Percentiles rank a stretch among this genome's conserved stretches.
Evolutionary conservation across 345 rosid species (phyloP).

Genomic region (Lepidium africanum): DNA sequence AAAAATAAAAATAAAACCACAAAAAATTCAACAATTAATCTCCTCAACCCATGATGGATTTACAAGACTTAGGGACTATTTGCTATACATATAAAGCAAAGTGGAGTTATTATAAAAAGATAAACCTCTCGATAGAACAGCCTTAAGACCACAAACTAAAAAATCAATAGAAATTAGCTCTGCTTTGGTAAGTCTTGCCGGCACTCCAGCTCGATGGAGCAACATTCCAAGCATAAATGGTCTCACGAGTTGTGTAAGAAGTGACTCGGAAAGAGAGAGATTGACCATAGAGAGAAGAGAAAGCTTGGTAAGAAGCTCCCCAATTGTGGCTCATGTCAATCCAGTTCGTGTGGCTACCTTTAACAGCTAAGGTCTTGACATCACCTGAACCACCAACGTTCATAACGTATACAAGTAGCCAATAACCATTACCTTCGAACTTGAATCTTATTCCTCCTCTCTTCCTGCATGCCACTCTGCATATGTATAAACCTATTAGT

Average conservation of each 20-base stretch:
- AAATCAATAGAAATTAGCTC: slow-evolving; percentile 51
- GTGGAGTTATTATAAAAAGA: not conserved
- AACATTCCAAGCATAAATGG: slow-evolving; percentile 47
- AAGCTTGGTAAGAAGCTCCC: slow-evolving; percentile 94
- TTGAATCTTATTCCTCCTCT: slow-evolving; percentile 38
- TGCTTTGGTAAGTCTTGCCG: slow-evolving; percentile 46
- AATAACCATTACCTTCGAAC: slow-evolving; percentile 51
- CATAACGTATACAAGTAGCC: slow-evolving; percentile 58
- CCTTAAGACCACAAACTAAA: too few species aligned
- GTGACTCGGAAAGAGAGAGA: slow-evolving; percentile 63
- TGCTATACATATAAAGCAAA: not conserved
- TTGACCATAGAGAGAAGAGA: slow-evolving; percentile 64
- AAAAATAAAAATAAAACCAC: too few species aligned
- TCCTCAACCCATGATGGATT: not conserved
- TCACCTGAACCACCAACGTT: slow-evolving; percentile 77
- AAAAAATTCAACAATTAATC: too few species aligned
- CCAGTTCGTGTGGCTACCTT: slow-evolving; percentile 71
- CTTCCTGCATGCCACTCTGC: slow-evolving; percentile 48
- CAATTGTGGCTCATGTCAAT: slow-evolving; percentile 85
- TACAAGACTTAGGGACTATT: not conserved
- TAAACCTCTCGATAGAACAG: not conserved
- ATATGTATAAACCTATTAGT: not conserved
- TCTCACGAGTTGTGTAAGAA: slow-evolving; percentile 56
- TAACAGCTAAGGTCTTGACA: slow-evolving; percentile 44
- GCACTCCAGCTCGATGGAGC: slow-evolving; percentile 62